phyloP scores from a whole-genome alignment of 2,329 filamentous ascomycete genomes.

The Fusarium temperatum region DNA sequence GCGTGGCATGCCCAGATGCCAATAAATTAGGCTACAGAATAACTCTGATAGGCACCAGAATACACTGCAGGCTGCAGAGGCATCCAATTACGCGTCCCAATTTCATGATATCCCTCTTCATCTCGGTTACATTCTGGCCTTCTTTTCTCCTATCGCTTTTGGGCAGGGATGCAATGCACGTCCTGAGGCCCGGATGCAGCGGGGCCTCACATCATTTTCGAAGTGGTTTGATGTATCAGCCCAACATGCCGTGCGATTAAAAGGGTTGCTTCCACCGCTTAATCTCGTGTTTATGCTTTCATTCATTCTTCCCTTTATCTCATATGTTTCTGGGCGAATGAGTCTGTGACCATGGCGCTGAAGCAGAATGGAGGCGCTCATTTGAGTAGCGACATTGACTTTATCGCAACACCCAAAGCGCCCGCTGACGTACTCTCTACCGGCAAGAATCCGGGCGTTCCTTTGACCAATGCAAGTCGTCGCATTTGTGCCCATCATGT shows the following conservation, averaged over 20 bases:
- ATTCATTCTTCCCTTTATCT: background rate
- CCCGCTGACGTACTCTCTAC: conserved; percentile 25
- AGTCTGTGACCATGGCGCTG: conserved; percentile 18
- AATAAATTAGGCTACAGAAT: conserved; percentile 14
- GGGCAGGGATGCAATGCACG: conserved; percentile 4
- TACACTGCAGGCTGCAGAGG: background rate
- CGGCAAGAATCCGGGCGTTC: conserved; percentile 28
- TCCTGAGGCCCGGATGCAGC: conserved; percentile 22
- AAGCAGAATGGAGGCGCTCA: conserved; percentile 33
- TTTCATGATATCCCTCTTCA: background rate
- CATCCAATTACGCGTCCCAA: conserved; percentile 9
- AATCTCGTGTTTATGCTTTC: background rate
- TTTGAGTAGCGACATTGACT: conserved; percentile 34
- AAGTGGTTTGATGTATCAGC: conserved; percentile 30
- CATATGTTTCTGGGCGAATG: too few relatives aligned
- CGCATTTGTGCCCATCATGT: background rate
- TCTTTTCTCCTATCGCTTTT: background rate
- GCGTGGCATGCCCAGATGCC: conserved; percentile 28
- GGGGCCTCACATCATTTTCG: conserved; percentile 3
- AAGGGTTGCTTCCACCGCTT: conserved; percentile 29
- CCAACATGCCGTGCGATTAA: background rate
- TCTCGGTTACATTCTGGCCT: background rate
- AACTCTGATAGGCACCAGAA: background rate
- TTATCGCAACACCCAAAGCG: conserved; percentile 33
- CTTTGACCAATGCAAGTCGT: conserved; percentile 20